Conservation (phyloP, 306 rosid genomes). For the Alnus glutinosa region DNA sequence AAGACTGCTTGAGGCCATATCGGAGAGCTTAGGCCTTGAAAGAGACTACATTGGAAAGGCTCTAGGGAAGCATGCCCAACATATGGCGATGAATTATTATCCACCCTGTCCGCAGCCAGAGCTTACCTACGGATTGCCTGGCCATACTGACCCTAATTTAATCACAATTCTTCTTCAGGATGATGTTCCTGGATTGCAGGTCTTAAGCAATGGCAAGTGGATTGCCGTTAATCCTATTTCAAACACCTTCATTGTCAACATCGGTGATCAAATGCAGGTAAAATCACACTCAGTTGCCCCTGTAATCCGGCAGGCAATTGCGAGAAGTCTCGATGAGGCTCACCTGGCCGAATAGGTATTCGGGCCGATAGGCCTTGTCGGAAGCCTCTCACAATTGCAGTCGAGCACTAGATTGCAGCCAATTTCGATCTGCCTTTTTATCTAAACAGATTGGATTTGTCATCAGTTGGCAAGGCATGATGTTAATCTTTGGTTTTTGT, state of each 20-base stretch:
- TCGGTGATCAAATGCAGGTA: conserved; percentile 65
- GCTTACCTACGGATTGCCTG: conserved; percentile 54
- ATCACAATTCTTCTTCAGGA: conserved; percentile 57
- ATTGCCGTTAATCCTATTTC: conserved; percentile 48
- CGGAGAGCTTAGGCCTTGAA: conserved; percentile 49
- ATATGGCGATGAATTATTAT: conserved; percentile 60
- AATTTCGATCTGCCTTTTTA: too few relatives aligned
- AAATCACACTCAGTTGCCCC: not conserved
- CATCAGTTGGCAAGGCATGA: too few relatives aligned
- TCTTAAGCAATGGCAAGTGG: conserved; percentile 45
- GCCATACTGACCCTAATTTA: conserved; percentile 51
- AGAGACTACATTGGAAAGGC: conserved; percentile 28
- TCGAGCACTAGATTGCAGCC: too few relatives aligned
- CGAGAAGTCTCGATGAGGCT: too few relatives aligned
- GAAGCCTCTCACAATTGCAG: too few relatives aligned
- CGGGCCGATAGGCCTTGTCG: too few relatives aligned
- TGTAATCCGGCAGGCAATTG: too few relatives aligned
- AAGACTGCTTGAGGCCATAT: conserved; percentile 43
- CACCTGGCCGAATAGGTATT: too few relatives aligned
- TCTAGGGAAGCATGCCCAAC: conserved; percentile 49
- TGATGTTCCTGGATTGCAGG: conserved; percentile 56
- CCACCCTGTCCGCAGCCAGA: conserved; percentile 60
- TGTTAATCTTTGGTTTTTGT: too few relatives aligned
- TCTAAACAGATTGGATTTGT: too few relatives aligned
- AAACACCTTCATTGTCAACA: conserved; percentile 48